phyloP scores from a whole-genome alignment of 1,284 basidiomycete genomes.

The Tilletia setariae region DNA sequence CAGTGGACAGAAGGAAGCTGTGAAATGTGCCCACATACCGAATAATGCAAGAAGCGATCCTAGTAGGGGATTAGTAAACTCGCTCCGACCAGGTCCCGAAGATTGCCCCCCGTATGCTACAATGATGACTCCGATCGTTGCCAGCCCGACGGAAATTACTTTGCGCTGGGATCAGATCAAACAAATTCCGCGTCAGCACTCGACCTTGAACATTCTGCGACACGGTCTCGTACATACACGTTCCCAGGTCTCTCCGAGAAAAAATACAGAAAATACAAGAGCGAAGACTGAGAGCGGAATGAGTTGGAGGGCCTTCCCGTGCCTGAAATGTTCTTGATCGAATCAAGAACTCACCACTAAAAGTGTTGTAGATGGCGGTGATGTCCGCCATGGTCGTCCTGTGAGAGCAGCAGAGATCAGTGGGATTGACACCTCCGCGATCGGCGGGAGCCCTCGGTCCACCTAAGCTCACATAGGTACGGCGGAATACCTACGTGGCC shows the following conservation, averaged over 20 bases:
- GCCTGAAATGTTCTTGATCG: neutral
- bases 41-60: constrained; percentile 24
- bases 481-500: constrained; percentile 39
- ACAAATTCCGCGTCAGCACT: neutral
- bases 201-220: neutral
- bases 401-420: neutral
- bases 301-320: neutral
- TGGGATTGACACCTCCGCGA: neutral
- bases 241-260: constrained; percentile 49
- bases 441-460: too few species aligned
- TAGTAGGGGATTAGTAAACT: constrained; percentile 10
- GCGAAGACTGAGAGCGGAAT: constrained; percentile 42
- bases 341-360: constrained; percentile 17
- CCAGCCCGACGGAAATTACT: constrained; percentile 46
- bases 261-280: constrained; percentile 51
- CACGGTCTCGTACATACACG: constrained; percentile 15
- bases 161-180: constrained; percentile 25
- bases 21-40: constrained; percentile 25
- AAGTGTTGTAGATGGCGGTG: constrained; percentile 53
- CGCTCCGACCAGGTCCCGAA: constrained; percentile 32
- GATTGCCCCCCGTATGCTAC: constrained; percentile 49
- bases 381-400: constrained; percentile 52
- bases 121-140: constrained; percentile 43
- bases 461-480: constrained; percentile 33
- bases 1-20: constrained; percentile 29